Evolutionary conservation across 2,329 filamentous ascomycete species (phyloP).

Genomic region (Venturia carpophila): DNA sequence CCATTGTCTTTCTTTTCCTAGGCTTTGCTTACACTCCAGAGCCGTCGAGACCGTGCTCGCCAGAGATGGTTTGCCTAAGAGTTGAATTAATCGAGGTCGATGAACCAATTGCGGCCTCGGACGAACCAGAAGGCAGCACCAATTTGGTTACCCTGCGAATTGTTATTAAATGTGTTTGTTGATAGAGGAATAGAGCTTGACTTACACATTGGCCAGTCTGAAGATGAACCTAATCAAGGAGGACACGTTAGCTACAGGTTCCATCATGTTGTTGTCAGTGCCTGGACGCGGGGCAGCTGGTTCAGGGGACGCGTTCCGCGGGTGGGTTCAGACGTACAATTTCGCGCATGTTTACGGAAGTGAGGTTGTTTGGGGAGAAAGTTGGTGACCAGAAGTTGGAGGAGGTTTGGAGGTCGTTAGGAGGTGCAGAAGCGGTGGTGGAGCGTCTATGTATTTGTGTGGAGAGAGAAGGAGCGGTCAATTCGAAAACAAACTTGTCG

Average conservation of each 20-base stretch:
- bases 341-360: constrained; percentile 19
- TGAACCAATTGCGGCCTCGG: constrained; percentile 11
- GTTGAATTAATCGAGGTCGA: constrained; percentile 13
- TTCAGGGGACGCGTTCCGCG: constrained; percentile 18
- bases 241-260: constrained; percentile 16
- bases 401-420: not conserved
- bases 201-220: constrained; percentile 99
- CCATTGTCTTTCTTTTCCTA: not conserved
- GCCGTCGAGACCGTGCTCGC: constrained; percentile 89
- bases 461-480: not conserved
- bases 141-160: constrained; percentile 86
- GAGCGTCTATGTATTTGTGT: constrained; percentile 12
- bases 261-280: constrained; percentile 14
- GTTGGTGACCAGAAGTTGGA: not conserved
- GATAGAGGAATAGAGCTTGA: constrained; percentile 24
- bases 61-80: constrained; percentile 48
- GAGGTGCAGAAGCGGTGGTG: not conserved
- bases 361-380: not conserved
- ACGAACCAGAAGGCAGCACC: constrained; percentile 98
- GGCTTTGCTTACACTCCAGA: constrained; percentile 72
- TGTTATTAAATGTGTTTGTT: constrained; percentile 19
- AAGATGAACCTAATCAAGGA: constrained; percentile 74
- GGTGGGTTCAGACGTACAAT: constrained; percentile 19
- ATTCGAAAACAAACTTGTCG: not conserved
- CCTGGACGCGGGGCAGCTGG: constrained; percentile 18